phyloP scores from a whole-genome alignment of 1,284 basidiomycete genomes.

The Blastosporella zonata region DNA sequence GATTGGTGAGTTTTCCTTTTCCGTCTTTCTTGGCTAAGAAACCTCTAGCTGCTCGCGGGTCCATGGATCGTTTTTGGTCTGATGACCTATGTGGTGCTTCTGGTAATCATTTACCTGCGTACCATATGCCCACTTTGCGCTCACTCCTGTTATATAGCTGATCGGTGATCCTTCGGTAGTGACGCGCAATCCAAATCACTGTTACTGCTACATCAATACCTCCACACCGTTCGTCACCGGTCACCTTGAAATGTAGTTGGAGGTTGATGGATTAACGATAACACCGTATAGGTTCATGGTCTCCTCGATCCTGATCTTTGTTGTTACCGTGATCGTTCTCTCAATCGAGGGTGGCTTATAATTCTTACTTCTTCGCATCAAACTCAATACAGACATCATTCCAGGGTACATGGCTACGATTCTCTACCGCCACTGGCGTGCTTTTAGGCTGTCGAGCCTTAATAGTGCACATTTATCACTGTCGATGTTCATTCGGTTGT shows the following conservation, averaged over 20 bases:
- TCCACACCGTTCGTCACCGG: constrained; percentile 9
- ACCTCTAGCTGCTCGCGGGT: neutral
- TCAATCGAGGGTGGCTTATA: constrained; percentile 2
- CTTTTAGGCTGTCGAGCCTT: constrained; percentile 1
- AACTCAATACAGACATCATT: neutral
- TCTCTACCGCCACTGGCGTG: constrained; percentile 8
- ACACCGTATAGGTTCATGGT: neutral
- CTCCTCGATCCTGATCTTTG: neutral
- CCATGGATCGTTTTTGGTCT: constrained; percentile 6
- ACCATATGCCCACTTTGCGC: neutral
- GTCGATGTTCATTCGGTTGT: constrained; percentile 8
- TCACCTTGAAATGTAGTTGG: neutral
- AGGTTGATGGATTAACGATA: neutral
- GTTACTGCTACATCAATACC: constrained; percentile 14
- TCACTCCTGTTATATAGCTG: neutral
- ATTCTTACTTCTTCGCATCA: neutral
- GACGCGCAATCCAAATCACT: constrained; percentile 10
- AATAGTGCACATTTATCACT: constrained; percentile 1
- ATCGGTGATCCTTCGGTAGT: constrained; percentile 8
- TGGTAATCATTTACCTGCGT: neutral
- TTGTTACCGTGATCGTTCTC: neutral
- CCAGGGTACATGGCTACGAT: constrained; percentile 4
- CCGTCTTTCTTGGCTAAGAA: neutral
- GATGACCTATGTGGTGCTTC: neutral
- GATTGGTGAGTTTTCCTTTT: neutral